Percentiles rank a stretch among this genome's conserved stretches.
phyloP scores from a whole-genome alignment of 2,329 filamentous ascomycete genomes.

The Monosporascus sp. region DNA sequence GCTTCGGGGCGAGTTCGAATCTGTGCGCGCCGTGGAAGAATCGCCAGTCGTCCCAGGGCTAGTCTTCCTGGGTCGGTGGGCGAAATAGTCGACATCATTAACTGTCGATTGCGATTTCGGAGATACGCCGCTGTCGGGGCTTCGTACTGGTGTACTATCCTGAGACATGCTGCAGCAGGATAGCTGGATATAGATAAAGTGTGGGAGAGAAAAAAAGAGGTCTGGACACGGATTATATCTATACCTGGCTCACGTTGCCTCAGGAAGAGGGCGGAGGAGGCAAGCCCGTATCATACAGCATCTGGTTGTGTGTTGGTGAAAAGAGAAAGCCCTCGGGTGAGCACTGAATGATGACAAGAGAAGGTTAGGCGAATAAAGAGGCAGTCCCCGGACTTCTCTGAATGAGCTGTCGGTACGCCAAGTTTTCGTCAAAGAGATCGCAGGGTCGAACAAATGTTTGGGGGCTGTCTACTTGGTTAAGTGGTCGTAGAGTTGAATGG shows the following conservation, averaged over 20 bases:
- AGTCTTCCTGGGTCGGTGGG: slow-evolving; percentile 12
- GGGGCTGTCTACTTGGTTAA: neutral
- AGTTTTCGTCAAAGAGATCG: neutral
- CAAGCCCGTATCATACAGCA: slow-evolving; percentile 31
- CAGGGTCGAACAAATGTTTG: neutral
- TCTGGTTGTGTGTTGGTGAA: slow-evolving; percentile 20
- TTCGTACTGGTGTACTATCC: slow-evolving; percentile 15
- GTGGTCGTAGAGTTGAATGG: too few relatives aligned
- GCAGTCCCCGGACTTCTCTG: neutral
- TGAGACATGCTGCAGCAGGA: slow-evolving; percentile 19
- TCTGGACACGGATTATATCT: slow-evolving; percentile 11
- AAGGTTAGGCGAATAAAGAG: neutral
- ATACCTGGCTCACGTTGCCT: slow-evolving; percentile 37
- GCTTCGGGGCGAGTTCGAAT: slow-evolving; percentile 6
- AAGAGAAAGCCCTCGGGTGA: slow-evolving; percentile 6
- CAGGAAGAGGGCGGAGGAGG: slow-evolving; percentile 39
- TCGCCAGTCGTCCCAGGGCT: neutral
- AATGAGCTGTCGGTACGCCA: neutral
- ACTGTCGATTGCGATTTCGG: slow-evolving; percentile 20
- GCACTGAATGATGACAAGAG: neutral
- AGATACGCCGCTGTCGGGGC: slow-evolving; percentile 23
- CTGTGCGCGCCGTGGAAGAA: slow-evolving; percentile 8
- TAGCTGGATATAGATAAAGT: slow-evolving; percentile 9
- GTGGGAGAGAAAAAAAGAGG: slow-evolving; percentile 5
- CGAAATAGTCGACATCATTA: slow-evolving; percentile 24